Evolutionary conservation across 768 basidiomycete species (phyloP).

Genomic region (Hebeloma cylindrosporum): DNA sequence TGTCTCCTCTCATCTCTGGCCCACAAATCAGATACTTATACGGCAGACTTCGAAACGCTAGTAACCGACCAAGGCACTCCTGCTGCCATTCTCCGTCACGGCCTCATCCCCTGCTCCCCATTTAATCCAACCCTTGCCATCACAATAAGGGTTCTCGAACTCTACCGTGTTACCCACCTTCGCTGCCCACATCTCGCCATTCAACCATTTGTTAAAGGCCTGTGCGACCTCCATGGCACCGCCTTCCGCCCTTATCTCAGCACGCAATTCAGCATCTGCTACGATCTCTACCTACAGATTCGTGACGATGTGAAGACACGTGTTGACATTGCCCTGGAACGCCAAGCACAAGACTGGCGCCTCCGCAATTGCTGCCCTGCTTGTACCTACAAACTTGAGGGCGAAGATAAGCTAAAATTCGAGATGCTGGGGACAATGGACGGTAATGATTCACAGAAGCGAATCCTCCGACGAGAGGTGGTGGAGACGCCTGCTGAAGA

Average conservation of each 20-base stretch:
- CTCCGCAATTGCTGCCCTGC: constrained; percentile 7
- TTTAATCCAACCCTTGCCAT: constrained; percentile 8
- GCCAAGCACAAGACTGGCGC: constrained; percentile 24
- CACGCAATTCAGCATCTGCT: constrained; percentile 13
- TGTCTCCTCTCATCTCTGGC: too few species aligned
- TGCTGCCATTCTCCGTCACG: constrained; percentile 7
- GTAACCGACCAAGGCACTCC: too few species aligned
- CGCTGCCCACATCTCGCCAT: constrained; percentile 23
- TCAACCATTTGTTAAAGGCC: constrained; percentile 24
- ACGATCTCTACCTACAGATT: constrained; percentile 26
- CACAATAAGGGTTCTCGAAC: constrained; percentile 9
- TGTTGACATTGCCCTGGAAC: constrained; percentile 22
- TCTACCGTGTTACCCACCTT: constrained; percentile 13
- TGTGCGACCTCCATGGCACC: constrained; percentile 26
- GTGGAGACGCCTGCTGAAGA: too few species aligned
- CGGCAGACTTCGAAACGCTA: too few species aligned
- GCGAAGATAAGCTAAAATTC: constrained; percentile 28
- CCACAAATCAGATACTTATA: too few species aligned
- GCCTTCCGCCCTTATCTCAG: neutral
- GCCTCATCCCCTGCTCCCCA: constrained; percentile 11
- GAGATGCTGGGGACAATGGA: constrained; percentile 29
- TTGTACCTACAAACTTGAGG: constrained; percentile 27
- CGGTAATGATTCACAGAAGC: constrained; percentile 34
- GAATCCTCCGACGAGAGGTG: constrained; percentile 17
- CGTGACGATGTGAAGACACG: constrained; percentile 1